These are phyloP conservation scores for Passiflora organensis DNA, from an alignment of 345 rosid genomes.

Conservation along the genomic window DNA sequence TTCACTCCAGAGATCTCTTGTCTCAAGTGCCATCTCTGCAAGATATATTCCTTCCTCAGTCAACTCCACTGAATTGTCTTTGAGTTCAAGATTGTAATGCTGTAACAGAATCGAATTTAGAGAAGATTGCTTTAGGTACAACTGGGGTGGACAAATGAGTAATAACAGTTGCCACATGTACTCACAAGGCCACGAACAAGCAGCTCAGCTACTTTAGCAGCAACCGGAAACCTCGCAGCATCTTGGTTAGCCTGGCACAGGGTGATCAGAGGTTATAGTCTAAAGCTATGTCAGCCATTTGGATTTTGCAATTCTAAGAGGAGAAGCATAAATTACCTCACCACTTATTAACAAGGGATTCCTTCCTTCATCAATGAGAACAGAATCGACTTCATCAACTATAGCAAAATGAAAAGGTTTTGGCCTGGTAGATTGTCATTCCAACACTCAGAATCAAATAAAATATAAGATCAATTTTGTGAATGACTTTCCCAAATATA, in stretches of 20 bases:
- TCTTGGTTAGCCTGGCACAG: slow-evolving; percentile 70
- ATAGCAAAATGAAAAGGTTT: slow-evolving; percentile 94
- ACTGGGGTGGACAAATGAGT: slow-evolving; percentile 6
- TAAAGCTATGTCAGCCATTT: not conserved
- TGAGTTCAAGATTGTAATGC: slow-evolving; percentile 85
- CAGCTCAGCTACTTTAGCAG: slow-evolving; percentile 94
- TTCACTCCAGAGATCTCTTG: slow-evolving; percentile 92
- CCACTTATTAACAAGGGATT: slow-evolving; percentile 95
- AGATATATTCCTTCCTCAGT: slow-evolving; percentile 89
- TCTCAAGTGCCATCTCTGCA: slow-evolving; percentile 95
- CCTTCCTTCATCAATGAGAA: slow-evolving; percentile 97
- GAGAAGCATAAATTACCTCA: slow-evolving; percentile 52
- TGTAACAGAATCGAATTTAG: slow-evolving; percentile 27
- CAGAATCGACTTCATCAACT: slow-evolving; percentile 98
- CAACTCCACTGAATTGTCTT: slow-evolving; percentile 94
- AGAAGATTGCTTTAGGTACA: slow-evolving; percentile 11
- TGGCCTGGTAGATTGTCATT: slow-evolving; percentile 55
- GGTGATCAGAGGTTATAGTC: slow-evolving; percentile 15
- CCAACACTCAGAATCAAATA: not conserved
- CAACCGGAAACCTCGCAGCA: slow-evolving; percentile 93
- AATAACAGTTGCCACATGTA: slow-evolving; percentile 19
- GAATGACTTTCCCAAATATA: slow-evolving; percentile 27
- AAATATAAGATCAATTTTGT: not conserved
- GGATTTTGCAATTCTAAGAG: not conserved
- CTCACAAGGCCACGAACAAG: slow-evolving; percentile 64